A percentile compares a stretch with the other conserved stretches of the same genome.
These are phyloP conservation scores for Colletotrichum paranaense DNA, from an alignment of 2,329 filamentous ascomycete genomes.

Conservation along the genomic window DNA sequence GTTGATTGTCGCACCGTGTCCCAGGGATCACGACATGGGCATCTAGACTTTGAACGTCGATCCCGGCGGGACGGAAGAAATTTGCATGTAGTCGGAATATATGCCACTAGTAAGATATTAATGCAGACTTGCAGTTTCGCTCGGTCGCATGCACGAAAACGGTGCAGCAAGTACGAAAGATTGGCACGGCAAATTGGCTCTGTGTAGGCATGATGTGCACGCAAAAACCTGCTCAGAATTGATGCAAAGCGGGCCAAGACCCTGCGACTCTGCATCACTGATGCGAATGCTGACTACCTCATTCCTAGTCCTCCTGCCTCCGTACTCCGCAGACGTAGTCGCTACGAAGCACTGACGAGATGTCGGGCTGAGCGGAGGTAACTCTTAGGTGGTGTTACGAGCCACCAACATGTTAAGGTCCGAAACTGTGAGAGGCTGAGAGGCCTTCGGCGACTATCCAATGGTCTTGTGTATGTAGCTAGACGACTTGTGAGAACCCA, in stretches of 20 bases:
- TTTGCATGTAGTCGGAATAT: neutral
- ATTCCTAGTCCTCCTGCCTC: neutral
- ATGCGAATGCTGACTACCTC: neutral
- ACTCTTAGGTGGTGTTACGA: neutral
- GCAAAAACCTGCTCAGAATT: constrained; percentile 12
- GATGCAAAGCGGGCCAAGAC: constrained; percentile 8
- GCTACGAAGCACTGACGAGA: neutral
- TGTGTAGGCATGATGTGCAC: constrained; percentile 2
- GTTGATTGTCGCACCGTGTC: neutral
- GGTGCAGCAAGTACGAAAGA: neutral
- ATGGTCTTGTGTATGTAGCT: neutral
- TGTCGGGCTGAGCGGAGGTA: neutral
- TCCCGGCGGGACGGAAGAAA: neutral
- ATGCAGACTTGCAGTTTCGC: neutral
- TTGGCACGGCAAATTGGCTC: neutral
- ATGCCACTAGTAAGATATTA: neutral
- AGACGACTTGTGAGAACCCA: neutral
- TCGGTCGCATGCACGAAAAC: neutral
- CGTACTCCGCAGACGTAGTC: neutral
- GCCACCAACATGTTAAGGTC: neutral
- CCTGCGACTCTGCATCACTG: neutral
- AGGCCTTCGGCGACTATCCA: neutral
- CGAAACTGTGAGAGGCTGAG: neutral
- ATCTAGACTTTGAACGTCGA: neutral
- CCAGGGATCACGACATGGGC: neutral